Evolutionary conservation across 768 basidiomycete genomes (phyloP).

Genomic region (Zangia roseola): DNA sequence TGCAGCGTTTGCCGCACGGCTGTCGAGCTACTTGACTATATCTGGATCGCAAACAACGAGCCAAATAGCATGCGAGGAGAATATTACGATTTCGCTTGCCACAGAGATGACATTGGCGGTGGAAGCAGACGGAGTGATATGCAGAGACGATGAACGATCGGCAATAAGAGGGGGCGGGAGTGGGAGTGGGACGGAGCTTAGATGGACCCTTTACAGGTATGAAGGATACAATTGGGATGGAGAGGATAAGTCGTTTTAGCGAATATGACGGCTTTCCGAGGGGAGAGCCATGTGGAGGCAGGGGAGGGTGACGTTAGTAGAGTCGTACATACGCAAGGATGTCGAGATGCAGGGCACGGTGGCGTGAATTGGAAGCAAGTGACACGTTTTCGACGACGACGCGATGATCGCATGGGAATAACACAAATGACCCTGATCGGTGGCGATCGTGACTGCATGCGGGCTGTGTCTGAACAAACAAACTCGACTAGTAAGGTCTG

Average conservation of each 20-base stretch:
- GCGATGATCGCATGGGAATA: constrained; percentile 5
- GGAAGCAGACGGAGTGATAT: constrained; percentile 68
- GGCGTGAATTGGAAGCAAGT: not conserved
- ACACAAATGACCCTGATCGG: constrained; percentile 17
- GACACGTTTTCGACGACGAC: constrained; percentile 33
- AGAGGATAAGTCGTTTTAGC: too few species aligned
- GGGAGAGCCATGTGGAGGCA: too few species aligned
- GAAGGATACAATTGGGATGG: constrained; percentile 67
- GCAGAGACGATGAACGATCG: constrained; percentile 64
- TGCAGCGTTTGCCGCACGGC: constrained; percentile 64
- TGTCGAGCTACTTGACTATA: constrained; percentile 53
- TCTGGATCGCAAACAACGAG: constrained; percentile 56
- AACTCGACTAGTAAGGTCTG: not conserved
- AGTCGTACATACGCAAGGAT: constrained; percentile 5
- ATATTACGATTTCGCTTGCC: constrained; percentile 68
- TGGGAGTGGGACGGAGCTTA: constrained; percentile 57
- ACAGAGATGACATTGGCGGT: constrained; percentile 76
- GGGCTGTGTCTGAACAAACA: constrained; percentile 1
- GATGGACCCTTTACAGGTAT: constrained; percentile 74
- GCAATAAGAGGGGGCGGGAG: constrained; percentile 38
- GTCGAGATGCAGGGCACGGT: constrained; percentile 18
- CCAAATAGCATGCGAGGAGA: constrained; percentile 71
- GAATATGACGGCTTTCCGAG: too few species aligned
- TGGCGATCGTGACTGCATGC: constrained; percentile 13
- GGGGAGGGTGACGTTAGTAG: not conserved